A percentile compares a stretch with the other conserved stretches of the same genome.
These are phyloP conservation scores for Skeletonema grethae DNA, from an alignment of 108 stramenopile species.

Conservation along the genomic window DNA sequence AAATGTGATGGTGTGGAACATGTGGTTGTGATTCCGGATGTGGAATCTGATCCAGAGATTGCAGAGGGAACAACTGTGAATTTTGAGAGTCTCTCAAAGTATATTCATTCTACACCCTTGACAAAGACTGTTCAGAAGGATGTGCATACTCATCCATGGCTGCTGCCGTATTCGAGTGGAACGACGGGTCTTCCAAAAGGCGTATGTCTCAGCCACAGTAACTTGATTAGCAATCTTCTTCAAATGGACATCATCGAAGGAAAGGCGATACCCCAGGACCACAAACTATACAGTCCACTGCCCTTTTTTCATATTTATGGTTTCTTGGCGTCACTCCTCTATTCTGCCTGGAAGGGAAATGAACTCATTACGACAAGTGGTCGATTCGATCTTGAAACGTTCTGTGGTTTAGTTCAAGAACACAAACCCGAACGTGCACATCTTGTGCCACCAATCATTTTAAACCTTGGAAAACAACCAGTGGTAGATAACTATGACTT, in stretches of 20 bases:
- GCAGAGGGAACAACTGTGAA: constrained; percentile 57
- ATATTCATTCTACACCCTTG: constrained; percentile 39
- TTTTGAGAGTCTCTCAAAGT: constrained; percentile 54
- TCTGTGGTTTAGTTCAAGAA: constrained; percentile 73
- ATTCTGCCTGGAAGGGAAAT: constrained; percentile 70
- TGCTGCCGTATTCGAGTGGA: constrained; percentile 91
- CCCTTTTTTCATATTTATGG: constrained; percentile 97
- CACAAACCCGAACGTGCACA: constrained; percentile 76
- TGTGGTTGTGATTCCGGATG: constrained; percentile 72
- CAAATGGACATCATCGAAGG: constrained; percentile 69
- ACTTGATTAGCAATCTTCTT: constrained; percentile 79
- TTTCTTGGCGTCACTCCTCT: constrained; percentile 62
- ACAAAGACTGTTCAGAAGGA: constrained; percentile 40
- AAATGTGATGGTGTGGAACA: constrained; percentile 53
- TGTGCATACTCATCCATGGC: constrained; percentile 57
- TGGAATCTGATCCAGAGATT: constrained; percentile 48
- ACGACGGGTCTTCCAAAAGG: constrained; percentile 97
- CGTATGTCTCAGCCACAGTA: constrained; percentile 86
- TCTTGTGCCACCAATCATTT: constrained; percentile 90
- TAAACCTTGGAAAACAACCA: constrained; percentile 80
- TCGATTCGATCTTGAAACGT: constrained; percentile 80
- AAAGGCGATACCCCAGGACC: constrained; percentile 49
- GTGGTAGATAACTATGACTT: constrained; percentile 82
- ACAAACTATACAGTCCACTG: constrained; percentile 78
- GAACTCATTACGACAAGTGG: constrained; percentile 74